Evolutionary conservation across 192 early-diverging fungal genomes (phyloP).

Genomic region (Phycomyces nitens): DNA sequence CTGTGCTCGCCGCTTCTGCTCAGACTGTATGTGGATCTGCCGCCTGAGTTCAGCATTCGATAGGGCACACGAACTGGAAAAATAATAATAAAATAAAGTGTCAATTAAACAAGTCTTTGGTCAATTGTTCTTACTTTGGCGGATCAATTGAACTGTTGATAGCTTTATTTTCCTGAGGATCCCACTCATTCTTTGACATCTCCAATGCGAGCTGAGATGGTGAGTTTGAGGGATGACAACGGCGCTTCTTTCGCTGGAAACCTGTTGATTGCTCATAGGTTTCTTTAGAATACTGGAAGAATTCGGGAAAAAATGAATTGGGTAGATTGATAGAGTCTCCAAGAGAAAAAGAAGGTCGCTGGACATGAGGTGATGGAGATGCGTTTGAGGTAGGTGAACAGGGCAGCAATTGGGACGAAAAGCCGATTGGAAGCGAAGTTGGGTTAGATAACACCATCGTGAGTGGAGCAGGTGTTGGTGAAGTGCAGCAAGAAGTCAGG

Average conservation of each 20-base stretch:
- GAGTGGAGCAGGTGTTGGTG: conserved; percentile 1
- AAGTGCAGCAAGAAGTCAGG: conserved; percentile 10
- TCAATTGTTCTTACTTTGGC: too few species aligned
- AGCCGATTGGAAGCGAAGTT: background rate
- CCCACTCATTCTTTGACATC: too few species aligned
- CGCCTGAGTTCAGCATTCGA: conserved; percentile 25
- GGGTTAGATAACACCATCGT: background rate
- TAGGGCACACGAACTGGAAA: background rate
- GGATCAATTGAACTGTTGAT: background rate
- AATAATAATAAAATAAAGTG: background rate
- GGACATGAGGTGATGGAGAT: conserved; percentile 11
- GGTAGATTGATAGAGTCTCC: background rate
- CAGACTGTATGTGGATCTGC: conserved; percentile 33
- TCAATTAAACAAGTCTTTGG: too few species aligned
- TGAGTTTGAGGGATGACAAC: too few species aligned
- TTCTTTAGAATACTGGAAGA: conserved; percentile 23
- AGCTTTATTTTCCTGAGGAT: background rate
- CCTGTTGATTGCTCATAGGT: conserved; percentile 19
- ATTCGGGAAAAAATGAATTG: conserved; percentile 21
- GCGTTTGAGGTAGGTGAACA: conserved; percentile 6
- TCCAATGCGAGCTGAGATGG: too few species aligned
- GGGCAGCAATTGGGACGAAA: background rate
- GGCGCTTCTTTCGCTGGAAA: too few species aligned
- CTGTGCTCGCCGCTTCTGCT: conserved; percentile 32
- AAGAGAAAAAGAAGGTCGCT: background rate